Conservation (phyloP, 768 basidiomycete species). For the Leccinum rimulosum region DNA sequence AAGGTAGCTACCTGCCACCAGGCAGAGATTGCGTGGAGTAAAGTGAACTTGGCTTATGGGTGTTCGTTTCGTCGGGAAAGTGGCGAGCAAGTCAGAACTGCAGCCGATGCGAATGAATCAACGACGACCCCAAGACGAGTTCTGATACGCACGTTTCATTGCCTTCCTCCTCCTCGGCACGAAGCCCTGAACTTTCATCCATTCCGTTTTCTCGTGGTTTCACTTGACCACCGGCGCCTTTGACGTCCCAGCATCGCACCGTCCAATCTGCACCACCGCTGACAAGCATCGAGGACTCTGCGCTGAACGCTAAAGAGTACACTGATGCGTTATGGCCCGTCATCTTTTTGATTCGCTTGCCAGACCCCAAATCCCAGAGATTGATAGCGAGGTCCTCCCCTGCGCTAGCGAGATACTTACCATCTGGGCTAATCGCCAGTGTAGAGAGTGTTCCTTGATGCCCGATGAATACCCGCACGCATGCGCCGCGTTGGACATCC, state of each 20-base stretch:
- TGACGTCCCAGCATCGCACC: slow-evolving; percentile 98
- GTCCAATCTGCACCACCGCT: slow-evolving; percentile 95
- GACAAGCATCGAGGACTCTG: slow-evolving; percentile 86
- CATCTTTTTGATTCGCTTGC: slow-evolving; percentile 94
- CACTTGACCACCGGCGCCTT: slow-evolving; percentile 63
- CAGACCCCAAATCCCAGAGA: slow-evolving; percentile 96
- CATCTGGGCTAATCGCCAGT: slow-evolving; percentile 90
- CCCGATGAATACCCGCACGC: slow-evolving; percentile 93
- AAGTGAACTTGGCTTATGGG: slow-evolving; percentile 92
- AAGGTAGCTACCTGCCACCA: slow-evolving; percentile 77
- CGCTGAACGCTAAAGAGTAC: slow-evolving; percentile 88
- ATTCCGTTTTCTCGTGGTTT: slow-evolving; percentile 60
- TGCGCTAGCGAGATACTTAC: slow-evolving; percentile 88
- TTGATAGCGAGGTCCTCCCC: slow-evolving; percentile 92
- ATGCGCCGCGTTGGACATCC: slow-evolving; percentile 96
- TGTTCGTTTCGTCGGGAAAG: slow-evolving; percentile 95
- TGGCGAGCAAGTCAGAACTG: slow-evolving; percentile 83
- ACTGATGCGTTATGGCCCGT: slow-evolving; percentile 87
- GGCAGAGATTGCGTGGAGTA: slow-evolving; percentile 89
- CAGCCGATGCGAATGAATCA: slow-evolving; percentile 7
- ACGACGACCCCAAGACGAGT: not conserved
- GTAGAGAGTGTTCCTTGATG: slow-evolving; percentile 88
- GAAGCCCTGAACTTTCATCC: slow-evolving; percentile 32
- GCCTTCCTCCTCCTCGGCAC: slow-evolving; percentile 48
- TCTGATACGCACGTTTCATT: slow-evolving; percentile 64